Evolutionary conservation across 169 alveolate species (phyloP).

Genomic region (Plasmodium knowlesi): DNA sequence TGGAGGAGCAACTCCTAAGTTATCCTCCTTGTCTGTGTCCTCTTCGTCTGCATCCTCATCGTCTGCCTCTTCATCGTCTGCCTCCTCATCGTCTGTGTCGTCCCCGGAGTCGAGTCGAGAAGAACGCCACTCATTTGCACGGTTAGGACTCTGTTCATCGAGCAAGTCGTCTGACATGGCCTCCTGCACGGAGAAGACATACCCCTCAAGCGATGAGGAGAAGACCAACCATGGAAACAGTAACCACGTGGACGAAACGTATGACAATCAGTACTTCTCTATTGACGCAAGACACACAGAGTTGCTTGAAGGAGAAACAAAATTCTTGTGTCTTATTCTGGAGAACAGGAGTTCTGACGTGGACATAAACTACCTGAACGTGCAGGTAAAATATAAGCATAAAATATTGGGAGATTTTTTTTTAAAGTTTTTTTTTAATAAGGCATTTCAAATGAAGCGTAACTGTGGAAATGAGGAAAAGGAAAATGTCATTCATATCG

Average conservation of each 20-base stretch:
- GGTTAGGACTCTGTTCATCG: not conserved
- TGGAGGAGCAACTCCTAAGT: not conserved
- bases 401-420: slow-evolving; percentile 10
- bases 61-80: not conserved
- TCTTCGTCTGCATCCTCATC: not conserved
- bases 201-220: not conserved
- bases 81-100: not conserved
- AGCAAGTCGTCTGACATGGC: not conserved
- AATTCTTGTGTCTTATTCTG: slow-evolving; percentile 33
- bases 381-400: slow-evolving; percentile 25
- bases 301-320: slow-evolving; percentile 71
- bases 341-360: slow-evolving; percentile 42
- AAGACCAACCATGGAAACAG: not conserved
- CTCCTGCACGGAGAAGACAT: not conserved
- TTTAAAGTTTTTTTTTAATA: slow-evolving; percentile 47
- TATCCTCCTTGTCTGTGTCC: not conserved
- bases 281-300: slow-evolving; percentile 61
- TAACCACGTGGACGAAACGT: not conserved
- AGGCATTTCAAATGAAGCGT: slow-evolving; percentile 34
- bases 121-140: not conserved
- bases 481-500: not conserved
- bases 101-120: not conserved
- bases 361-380: slow-evolving; percentile 34
- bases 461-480: not conserved
- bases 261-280: slow-evolving; percentile 33